Conservation (phyloP, 192 early-diverging fungal species). For the Mycoemilia scoparia region DNA sequence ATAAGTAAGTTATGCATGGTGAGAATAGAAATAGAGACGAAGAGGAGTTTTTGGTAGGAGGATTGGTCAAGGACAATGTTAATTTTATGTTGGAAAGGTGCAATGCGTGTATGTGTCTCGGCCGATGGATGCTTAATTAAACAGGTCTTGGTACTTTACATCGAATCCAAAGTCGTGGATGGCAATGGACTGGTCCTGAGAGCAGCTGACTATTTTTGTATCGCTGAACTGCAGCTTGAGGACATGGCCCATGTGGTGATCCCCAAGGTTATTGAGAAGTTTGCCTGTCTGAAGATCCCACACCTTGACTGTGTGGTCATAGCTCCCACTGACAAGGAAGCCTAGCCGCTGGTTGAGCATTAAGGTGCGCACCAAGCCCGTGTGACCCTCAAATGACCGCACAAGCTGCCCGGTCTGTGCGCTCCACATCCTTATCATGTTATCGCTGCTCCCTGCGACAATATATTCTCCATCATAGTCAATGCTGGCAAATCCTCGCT, state of each 20-base stretch:
- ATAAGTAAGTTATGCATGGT: too few species aligned
- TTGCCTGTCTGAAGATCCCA: slow-evolving; percentile 62
- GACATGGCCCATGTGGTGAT: slow-evolving; percentile 44
- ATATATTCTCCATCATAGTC: slow-evolving; percentile 74
- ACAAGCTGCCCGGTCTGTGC: slow-evolving; percentile 32
- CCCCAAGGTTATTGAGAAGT: slow-evolving; percentile 32
- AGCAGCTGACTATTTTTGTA: slow-evolving; percentile 67
- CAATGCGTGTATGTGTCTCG: too few species aligned
- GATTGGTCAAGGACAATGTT: too few species aligned
- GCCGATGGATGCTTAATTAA: too few species aligned
- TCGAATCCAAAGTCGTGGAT: slow-evolving; percentile 21
- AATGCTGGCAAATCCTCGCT: slow-evolving; percentile 71
- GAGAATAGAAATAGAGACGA: too few species aligned
- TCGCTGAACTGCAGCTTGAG: slow-evolving; percentile 70
- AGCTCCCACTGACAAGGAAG: slow-evolving; percentile 67
- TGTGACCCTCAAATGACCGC: slow-evolving; percentile 21
- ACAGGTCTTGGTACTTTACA: slow-evolving; percentile 10
- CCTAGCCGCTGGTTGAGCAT: slow-evolving; percentile 16
- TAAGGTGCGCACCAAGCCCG: slow-evolving; percentile 19
- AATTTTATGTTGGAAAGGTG: too few species aligned
- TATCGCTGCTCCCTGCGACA: slow-evolving; percentile 68
- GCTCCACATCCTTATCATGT: slow-evolving; percentile 66
- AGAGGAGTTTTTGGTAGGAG: too few species aligned
- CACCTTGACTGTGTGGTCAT: slow-evolving; percentile 74
- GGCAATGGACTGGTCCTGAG: slow-evolving; percentile 37